Evolutionary conservation across 805 yeast genomes (phyloP).

Genomic region (Lipomyces starkeyi): DNA sequence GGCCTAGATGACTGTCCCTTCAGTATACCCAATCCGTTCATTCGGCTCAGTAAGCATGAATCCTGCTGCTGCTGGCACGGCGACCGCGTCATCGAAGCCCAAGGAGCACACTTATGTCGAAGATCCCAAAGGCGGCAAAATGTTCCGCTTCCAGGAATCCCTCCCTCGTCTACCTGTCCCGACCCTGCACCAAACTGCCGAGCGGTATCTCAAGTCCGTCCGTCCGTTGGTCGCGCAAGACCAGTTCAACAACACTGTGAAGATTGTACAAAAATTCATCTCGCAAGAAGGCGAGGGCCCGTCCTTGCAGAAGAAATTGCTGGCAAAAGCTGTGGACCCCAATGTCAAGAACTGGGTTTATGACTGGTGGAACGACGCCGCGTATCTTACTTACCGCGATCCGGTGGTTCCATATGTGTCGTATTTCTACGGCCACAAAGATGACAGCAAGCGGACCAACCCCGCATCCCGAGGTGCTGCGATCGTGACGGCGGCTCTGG

Average conservation of each 20-base stretch:
- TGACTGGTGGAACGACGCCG: conserved; percentile 92
- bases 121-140: conserved; percentile 61
- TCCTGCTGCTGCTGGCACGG: conserved; percentile 26
- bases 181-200: conserved; percentile 68
- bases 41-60: conserved; percentile 17
- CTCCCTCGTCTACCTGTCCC: conserved; percentile 92
- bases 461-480: conserved; percentile 71
- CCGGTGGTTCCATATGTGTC: conserved; percentile 95
- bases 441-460: conserved; percentile 50
- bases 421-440: conserved; percentile 85
- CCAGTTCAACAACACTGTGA: conserved; percentile 60
- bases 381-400: conserved; percentile 87
- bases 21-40: conserved; percentile 7
- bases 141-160: conserved; percentile 71
- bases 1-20: neutral
- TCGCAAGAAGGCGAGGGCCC: conserved; percentile 68
- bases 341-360: conserved; percentile 83
- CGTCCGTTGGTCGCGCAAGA: conserved; percentile 64
- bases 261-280: conserved; percentile 69
- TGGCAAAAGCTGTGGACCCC: conserved; percentile 60
- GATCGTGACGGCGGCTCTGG: conserved; percentile 66
- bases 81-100: conserved; percentile 19
- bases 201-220: conserved; percentile 71
- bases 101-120: conserved; percentile 41
- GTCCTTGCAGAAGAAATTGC: conserved; percentile 68